Conservation (phyloP, 345 rosid genomes). For the Eucalyptus guilfoylei region DNA sequence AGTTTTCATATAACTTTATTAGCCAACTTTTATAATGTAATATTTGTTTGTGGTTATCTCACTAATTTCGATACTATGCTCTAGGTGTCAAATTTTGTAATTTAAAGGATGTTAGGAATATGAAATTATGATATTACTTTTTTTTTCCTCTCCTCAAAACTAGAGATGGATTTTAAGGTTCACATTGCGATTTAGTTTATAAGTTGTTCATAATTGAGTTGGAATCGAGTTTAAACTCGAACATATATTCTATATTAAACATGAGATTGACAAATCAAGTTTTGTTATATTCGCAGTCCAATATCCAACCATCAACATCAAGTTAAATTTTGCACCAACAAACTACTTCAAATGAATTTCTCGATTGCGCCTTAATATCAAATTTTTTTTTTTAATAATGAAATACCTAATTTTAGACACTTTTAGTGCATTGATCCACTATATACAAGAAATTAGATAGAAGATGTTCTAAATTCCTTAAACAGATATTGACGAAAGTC, state of each 20-base stretch:
- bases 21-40: too few relatives aligned
- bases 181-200: not conserved
- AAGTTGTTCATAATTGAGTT: not conserved
- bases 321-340: not conserved
- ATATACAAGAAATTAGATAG: too few relatives aligned
- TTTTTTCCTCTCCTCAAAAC: not conserved
- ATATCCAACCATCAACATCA: not conserved
- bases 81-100: too few relatives aligned
- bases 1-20: too few relatives aligned
- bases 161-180: not conserved
- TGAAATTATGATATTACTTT: too few relatives aligned
- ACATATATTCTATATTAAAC: not conserved
- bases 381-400: too few relatives aligned
- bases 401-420: not conserved
- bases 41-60: too few relatives aligned
- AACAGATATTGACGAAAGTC: too few relatives aligned
- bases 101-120: too few relatives aligned
- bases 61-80: too few relatives aligned
- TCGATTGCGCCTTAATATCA: not conserved
- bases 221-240: not conserved
- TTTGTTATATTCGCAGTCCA: not conserved
- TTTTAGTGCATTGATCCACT: not conserved
- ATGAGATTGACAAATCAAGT: not conserved
- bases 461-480: too few relatives aligned
- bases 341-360: not conserved